These are phyloP conservation scores for Botrytis sinoallii DNA, from an alignment of 2,329 filamentous ascomycete species.

Conservation along the genomic window DNA sequence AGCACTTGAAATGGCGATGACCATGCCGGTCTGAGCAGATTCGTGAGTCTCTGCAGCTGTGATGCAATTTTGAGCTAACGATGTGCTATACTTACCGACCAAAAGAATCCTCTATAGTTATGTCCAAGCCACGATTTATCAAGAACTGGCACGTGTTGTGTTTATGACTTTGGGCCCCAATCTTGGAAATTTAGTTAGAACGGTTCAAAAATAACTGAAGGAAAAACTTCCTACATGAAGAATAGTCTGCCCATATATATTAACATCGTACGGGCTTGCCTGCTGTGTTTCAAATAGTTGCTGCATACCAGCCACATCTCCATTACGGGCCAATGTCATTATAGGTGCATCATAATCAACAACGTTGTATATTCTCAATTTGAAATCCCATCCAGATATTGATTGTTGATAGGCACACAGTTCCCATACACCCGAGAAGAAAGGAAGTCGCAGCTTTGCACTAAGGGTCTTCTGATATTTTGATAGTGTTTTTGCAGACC, in stretches of 20 bases:
- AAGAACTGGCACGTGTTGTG: background rate
- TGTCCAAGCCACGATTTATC: background rate
- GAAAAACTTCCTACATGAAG: background rate
- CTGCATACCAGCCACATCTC: background rate
- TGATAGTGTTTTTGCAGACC: background rate
- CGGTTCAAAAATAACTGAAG: accelerated
- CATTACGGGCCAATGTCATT: accelerated
- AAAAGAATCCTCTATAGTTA: accelerated
- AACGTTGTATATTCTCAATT: background rate
- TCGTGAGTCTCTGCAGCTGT: background rate
- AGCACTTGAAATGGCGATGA: accelerated
- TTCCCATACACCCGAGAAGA: background rate
- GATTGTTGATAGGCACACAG: background rate
- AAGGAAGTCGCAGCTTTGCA: background rate
- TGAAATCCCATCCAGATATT: background rate
- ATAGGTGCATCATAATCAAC: accelerated
- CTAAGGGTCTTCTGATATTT: background rate
- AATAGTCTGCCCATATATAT: accelerated
- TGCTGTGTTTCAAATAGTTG: background rate
- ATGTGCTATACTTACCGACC: accelerated
- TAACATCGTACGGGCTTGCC: background rate
- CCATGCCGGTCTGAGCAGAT: background rate
- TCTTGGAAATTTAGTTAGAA: accelerated
- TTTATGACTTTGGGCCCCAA: accelerated
- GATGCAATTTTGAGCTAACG: background rate